Conservation (phyloP, 2,329 filamentous ascomycete genomes). For the Aspergillus puulaauensis region DNA sequence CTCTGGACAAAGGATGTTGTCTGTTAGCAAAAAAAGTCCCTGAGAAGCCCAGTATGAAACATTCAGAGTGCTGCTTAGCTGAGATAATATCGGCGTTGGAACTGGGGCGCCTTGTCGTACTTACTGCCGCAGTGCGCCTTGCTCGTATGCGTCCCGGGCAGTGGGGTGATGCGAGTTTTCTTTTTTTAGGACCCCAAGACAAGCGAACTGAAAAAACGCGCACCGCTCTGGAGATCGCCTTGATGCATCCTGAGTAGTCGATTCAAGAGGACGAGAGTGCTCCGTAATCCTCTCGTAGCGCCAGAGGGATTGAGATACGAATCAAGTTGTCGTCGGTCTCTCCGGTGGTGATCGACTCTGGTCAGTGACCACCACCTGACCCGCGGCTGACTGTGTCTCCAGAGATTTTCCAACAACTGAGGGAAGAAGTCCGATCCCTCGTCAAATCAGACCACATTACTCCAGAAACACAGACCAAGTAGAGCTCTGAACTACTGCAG, state of each 20-base stretch:
- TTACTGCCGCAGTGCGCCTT: neutral
- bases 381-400: conserved; percentile 14
- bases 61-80: neutral
- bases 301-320: neutral
- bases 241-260: neutral
- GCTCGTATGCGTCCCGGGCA: neutral
- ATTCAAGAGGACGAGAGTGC: neutral
- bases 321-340: conserved; percentile 18
- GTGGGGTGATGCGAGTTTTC: neutral
- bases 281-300: neutral
- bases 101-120: neutral
- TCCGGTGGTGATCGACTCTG: conserved; percentile 16
- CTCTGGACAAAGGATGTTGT: neutral
- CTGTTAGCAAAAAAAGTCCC: conserved; percentile 1
- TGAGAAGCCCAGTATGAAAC: neutral
- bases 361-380: conserved; percentile 20
- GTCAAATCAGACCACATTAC: conserved; percentile 17
- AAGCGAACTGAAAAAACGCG: neutral
- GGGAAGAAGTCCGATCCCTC: conserved; percentile 16
- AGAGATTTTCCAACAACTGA: conserved; percentile 4
- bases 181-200: conserved; percentile 3
- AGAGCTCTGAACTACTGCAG: conserved; percentile 9
- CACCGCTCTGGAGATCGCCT: neutral
- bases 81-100: neutral
- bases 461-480: conserved; percentile 18